A percentile compares a stretch with the other conserved stretches of the same genome.
Conservation (phyloP, 139 green algal species). For the Chlorella sp. region DNA sequence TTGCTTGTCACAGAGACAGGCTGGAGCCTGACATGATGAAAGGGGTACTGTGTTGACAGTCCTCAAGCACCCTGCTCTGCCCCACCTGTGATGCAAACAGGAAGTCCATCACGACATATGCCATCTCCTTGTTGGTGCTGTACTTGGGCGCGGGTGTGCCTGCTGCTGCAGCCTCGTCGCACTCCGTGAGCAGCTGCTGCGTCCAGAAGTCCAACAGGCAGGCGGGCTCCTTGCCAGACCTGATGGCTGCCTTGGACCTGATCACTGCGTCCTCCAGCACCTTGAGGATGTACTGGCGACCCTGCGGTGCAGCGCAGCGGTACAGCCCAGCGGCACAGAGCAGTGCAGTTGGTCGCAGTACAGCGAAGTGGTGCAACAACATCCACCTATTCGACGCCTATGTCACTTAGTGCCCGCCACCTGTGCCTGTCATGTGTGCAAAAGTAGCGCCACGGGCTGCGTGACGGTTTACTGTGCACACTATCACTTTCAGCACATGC, state of each 20-base stretch:
- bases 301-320: conserved; percentile 38
- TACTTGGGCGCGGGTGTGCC: conserved; percentile 44
- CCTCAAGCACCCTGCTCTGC: too few species aligned
- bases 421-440: too few species aligned
- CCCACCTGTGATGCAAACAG: conserved; percentile 65
- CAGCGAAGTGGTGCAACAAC: too few species aligned
- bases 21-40: neutral
- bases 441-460: too few species aligned
- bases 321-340: too few species aligned
- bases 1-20: neutral
- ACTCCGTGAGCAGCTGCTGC: conserved; percentile 32
- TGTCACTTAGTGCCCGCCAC: too few species aligned
- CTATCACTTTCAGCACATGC: too few species aligned
- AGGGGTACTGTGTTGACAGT: too few species aligned
- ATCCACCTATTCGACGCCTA: too few species aligned
- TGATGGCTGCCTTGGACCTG: conserved; percentile 20
- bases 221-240: conserved; percentile 37
- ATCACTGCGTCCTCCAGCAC: conserved; percentile 38
- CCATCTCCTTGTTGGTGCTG: conserved; percentile 54
- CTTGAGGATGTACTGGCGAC: conserved; percentile 17
- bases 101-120: conserved; percentile 78
- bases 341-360: too few species aligned
- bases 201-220: conserved; percentile 76
- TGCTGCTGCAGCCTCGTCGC: conserved; percentile 51
- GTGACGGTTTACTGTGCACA: too few species aligned